Base-by-base conservation (phyloP, 2,329 filamentous ascomycete species). In the Phialophora expanda region DNA sequence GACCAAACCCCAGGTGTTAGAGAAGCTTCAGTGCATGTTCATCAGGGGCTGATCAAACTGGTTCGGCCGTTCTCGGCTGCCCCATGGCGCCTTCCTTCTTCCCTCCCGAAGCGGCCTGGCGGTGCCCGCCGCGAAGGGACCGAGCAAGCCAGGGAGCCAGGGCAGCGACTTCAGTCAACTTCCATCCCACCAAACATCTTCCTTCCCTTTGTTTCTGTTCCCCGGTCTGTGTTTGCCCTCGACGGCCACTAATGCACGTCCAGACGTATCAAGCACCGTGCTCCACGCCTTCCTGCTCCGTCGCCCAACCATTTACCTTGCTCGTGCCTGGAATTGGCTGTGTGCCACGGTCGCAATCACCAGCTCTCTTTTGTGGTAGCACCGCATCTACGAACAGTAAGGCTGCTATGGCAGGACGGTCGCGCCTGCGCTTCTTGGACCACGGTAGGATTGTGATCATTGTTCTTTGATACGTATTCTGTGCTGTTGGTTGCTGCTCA, bases 301-400 rank as follows among this genome's bases (percentile, higher is more conserved):
- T 53, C 34, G 38, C 20, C 48, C 65, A 64, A 67, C 61, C 65
- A 56, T 11, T 58, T 46, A 26, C 32, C 46, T 38, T 38, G 58
- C 32, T 30, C 55, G 24, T 46, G 53, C 57, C 41, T 59, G 32
- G 61, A 62, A 58, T 59, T 64, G 57, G 61, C 61, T 67, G 57
- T 64, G 61, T 61, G 58, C 56, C 48, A 65, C 62, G 26, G 61
- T 67, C 46, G 55, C 57, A 62, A 59, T 62, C 65, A 62, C 20
- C 51, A 65, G 14, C 56, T 34, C 51, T n/a, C 28, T 41, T 38
- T 54, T 32, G 57, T 53, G 58, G 58, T 48, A 61, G 54, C 46
- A 61, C 48, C 14, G 46, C 58, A 41, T 32, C 50, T 41, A 38
- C 17, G 30, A 53, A 61, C 22, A 41, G 53, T 32, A 50, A 62